Evolutionary conservation across 257 asterid genomes (phyloP), one percentile per base, ranked within the genome.

Genomic region (Hygrophila difformis): DNA sequence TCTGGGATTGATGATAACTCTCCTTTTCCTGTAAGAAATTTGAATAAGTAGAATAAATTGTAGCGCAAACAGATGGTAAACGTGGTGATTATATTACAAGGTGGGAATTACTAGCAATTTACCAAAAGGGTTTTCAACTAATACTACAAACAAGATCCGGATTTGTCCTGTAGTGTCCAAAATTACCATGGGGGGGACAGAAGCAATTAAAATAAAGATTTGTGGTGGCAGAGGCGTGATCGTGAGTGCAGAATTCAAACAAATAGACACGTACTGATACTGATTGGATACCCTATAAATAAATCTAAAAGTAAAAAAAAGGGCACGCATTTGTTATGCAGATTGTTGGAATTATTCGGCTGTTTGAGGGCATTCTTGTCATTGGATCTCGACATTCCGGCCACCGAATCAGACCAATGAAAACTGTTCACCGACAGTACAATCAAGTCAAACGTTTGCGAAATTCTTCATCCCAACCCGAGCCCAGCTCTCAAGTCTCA

Each of bases 341-440:
- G 33, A 51, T 23, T 51, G 66, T 56, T 64, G 37, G 65, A 33
- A 22, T 39, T 11, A 19, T 60, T 14, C 45, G 45, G 51, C 0
- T 7, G 1, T 3, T 17, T 1, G 4, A 23, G 77, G 93, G 68
- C 40, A 57, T 23, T n/a, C 47, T 65, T 2, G 89, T 58, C 69
- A 66, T 60, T 75, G 16, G 5, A 14, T 1, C 33, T 51, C 61
- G 60, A 68, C 81, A 80, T 39, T 48, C 82, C 80, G 82, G 76
- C 76, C 66, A 71, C 60, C 51, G 21, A 67, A 74, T 74, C 81
- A 58, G 72, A 63, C 74, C 51, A 42, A 42, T 56, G n/a, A 24
- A 57, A 75, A 64, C 77, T 60, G 59, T 53, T 65, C 43, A 66
- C 94, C 86, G 87, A 77, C 82, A 73, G 43, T 46, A 29, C 21